Conservation (phyloP, 2,329 filamentous ascomycete species). For the Fusarium denticulatum region DNA sequence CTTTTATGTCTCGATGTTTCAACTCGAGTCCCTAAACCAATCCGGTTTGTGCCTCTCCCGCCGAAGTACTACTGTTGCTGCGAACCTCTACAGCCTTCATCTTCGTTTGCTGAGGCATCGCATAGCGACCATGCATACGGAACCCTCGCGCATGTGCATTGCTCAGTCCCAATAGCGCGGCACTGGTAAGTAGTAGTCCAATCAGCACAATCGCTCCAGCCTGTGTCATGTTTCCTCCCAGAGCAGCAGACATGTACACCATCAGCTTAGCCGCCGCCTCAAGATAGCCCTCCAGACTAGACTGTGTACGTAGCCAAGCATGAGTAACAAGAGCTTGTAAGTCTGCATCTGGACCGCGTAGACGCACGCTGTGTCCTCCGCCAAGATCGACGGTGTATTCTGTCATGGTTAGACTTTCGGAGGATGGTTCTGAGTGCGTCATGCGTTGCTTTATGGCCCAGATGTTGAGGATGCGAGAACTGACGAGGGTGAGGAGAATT, state of each 20-base stretch:
- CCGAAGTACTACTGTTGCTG: neutral
- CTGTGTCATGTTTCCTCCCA: constrained; percentile 65
- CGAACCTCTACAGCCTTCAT: neutral
- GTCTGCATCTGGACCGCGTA: constrained; percentile 65
- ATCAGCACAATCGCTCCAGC: constrained; percentile 63
- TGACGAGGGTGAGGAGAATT: constrained; percentile 59
- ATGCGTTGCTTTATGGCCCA: constrained; percentile 64
- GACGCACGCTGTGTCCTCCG: constrained; percentile 60
- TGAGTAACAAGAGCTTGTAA: constrained; percentile 68
- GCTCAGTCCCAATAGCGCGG: constrained; percentile 62
- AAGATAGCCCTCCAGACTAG: constrained; percentile 60
- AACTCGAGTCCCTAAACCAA: neutral
- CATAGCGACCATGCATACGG: constrained; percentile 62
- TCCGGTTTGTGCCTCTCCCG: neutral
- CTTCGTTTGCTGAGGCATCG: constrained; percentile 39
- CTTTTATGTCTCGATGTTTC: neutral
- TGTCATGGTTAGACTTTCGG: constrained; percentile 31
- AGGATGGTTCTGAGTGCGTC: neutral
- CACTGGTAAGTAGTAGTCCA: constrained; percentile 61
- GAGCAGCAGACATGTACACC: constrained; percentile 65
- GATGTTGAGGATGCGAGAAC: constrained; percentile 65
- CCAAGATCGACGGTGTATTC: constrained; percentile 65
- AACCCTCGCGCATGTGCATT: constrained; percentile 61
- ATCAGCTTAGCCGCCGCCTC: constrained; percentile 64
- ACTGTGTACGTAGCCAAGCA: constrained; percentile 64